Conservation (phyloP, 768 basidiomycete genomes). For the Melanogaster broomeanus region DNA sequence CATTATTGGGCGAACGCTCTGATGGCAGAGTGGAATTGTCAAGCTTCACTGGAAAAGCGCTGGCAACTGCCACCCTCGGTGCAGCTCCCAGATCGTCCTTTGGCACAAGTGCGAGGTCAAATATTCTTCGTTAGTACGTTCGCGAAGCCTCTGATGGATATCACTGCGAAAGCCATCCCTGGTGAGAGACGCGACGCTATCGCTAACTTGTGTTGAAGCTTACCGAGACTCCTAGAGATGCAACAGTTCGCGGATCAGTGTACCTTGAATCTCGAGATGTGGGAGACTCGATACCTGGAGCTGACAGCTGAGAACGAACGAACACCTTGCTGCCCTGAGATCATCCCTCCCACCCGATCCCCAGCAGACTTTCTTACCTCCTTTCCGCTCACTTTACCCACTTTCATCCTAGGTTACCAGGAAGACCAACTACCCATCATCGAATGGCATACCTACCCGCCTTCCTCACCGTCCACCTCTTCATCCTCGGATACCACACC, state of each 20-base stretch:
- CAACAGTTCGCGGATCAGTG: slow-evolving; percentile 67
- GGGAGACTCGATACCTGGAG: slow-evolving; percentile 55
- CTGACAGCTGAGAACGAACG: slow-evolving; percentile 31
- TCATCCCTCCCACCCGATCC: slow-evolving; percentile 30
- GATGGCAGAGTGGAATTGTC: slow-evolving; percentile 87
- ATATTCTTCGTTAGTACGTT: slow-evolving; percentile 87
- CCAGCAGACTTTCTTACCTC: slow-evolving; percentile 51
- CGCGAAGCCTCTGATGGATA: slow-evolving; percentile 80
- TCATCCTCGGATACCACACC: slow-evolving; percentile 30
- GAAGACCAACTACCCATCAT: slow-evolving; percentile 22
- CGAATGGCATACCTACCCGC: slow-evolving; percentile 30
- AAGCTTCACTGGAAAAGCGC: slow-evolving; percentile 82
- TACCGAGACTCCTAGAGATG: slow-evolving; percentile 52
- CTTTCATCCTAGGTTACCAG: slow-evolving; percentile 33
- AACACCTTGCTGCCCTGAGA: neutral
- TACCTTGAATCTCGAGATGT: slow-evolving; percentile 64
- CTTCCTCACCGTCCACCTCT: slow-evolving; percentile 32
- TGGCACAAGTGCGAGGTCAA: slow-evolving; percentile 79
- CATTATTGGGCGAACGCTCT: slow-evolving; percentile 91
- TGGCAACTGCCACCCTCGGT: slow-evolving; percentile 68
- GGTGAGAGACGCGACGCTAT: slow-evolving; percentile 43
- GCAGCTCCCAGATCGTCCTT: slow-evolving; percentile 45
- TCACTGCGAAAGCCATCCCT: slow-evolving; percentile 72
- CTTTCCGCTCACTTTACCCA: slow-evolving; percentile 59
- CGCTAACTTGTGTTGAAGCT: slow-evolving; percentile 8